phyloP scores from a whole-genome alignment of 2,329 filamentous ascomycete genomes.

The Coleophoma crateriformis region DNA sequence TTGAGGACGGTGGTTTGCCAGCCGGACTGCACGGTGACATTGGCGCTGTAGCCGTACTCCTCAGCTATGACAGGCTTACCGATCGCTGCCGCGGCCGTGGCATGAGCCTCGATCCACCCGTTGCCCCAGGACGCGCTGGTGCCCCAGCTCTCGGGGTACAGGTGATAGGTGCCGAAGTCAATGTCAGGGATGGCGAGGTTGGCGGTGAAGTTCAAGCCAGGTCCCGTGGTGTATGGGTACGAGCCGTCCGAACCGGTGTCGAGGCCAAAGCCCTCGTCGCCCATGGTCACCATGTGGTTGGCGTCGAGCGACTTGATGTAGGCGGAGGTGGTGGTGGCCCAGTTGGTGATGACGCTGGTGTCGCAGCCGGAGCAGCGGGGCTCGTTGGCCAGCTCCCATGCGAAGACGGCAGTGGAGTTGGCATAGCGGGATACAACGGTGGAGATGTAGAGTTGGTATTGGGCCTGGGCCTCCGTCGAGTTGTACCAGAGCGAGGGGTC shows the following conservation, averaged over 20 bases:
- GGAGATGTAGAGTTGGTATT: conserved; percentile 56
- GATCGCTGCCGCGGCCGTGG: conserved; percentile 26
- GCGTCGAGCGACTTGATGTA: conserved; percentile 61
- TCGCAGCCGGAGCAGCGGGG: conserved; percentile 58
- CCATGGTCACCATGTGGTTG: conserved; percentile 56
- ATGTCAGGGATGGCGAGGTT: conserved; percentile 41
- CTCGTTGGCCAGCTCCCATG: conserved; percentile 67
- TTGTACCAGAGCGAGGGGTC: conserved; percentile 46
- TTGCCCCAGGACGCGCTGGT: conserved; percentile 34
- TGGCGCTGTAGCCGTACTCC: conserved; percentile 29
- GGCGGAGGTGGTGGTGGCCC: conserved; percentile 50
- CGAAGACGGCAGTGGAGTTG: conserved; percentile 53
- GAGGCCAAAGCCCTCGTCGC: conserved; percentile 54
- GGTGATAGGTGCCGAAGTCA: conserved; percentile 47
- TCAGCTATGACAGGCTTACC: conserved; percentile 35
- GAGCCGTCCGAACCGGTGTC: conserved; percentile 28
- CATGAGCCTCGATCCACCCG: conserved; percentile 41
- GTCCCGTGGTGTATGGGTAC: conserved; percentile 35
- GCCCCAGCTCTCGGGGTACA: conserved; percentile 41
- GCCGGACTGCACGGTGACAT: conserved; percentile 3
- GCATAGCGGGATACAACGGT: conserved; percentile 55
- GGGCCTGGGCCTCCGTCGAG: conserved; percentile 41
- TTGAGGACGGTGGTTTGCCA: conserved; percentile 19
- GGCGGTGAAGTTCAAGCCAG: conserved; percentile 40
- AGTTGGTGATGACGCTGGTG: conserved; percentile 51